A percentile compares a stretch with the other conserved stretches of the same genome.
These are phyloP conservation scores for grape (Vitis vinifera) DNA, from an alignment of 164 flowering plant species.

Conservation along the genomic window DNA sequence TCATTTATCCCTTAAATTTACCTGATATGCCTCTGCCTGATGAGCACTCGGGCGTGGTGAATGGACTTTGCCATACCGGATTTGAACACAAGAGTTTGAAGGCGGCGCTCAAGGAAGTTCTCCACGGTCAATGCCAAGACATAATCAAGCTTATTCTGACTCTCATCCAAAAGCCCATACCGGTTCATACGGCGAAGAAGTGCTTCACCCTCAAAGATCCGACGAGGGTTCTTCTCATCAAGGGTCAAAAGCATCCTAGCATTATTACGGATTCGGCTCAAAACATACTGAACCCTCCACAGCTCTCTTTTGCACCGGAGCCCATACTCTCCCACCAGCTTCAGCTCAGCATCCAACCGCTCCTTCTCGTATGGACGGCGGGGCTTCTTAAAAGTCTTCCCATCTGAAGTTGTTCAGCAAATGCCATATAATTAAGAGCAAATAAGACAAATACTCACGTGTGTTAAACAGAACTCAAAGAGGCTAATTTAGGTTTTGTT, in stretches of 20 bases:
- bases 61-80: conserved; percentile 46
- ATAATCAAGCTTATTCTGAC: conserved; percentile 51
- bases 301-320: conserved; percentile 40
- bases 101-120: conserved; percentile 50
- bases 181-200: conserved; percentile 40
- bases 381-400: conserved; percentile 44
- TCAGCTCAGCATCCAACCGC: conserved; percentile 42
- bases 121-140: conserved; percentile 47
- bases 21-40: conserved; percentile 53
- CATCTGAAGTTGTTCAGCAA: conserved; percentile 20
- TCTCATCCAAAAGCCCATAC: conserved; percentile 43
- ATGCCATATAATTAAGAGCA: no score
- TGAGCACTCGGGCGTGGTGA: conserved; percentile 42
- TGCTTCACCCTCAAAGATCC: conserved; percentile 42
- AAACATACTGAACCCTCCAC: conserved; percentile 44
- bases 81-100: conserved; percentile 48
- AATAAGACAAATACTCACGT: no score
- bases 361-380: conserved; percentile 46
- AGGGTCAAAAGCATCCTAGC: conserved; percentile 38
- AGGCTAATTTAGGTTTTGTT: no score
- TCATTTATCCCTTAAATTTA: neutral
- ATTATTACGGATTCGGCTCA: conserved; percentile 38
- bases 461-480: no score
- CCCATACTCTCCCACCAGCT: conserved; percentile 44
- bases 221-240: conserved; percentile 39